A percentile compares a stretch with the other conserved stretches of the same genome.
phyloP scores from a whole-genome alignment of 768 basidiomycete genomes.

The Tephrocybe rancida region DNA sequence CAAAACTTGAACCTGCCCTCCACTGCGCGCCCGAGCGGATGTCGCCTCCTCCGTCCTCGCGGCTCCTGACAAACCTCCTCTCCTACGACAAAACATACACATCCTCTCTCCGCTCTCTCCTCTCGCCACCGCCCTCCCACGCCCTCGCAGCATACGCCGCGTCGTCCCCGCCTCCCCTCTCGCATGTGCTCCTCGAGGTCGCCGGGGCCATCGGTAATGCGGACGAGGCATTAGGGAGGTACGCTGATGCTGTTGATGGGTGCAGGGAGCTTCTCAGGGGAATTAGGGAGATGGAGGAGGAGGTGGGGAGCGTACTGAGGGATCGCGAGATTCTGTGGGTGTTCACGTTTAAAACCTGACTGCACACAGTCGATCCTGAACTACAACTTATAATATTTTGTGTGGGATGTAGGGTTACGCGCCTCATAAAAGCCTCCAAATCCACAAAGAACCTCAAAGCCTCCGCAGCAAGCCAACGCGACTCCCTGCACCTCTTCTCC shows the following conservation, averaged over 20 bases:
- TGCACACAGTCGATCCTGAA: neutral
- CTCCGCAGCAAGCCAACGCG: conserved; percentile 32
- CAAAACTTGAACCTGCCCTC: too few relatives aligned
- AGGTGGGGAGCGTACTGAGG: conserved; percentile 66
- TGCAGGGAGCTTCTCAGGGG: conserved; percentile 64
- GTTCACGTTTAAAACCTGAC: neutral
- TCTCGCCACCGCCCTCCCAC: conserved; percentile 61
- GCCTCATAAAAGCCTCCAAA: conserved; percentile 79
- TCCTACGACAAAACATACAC: conserved; percentile 72
- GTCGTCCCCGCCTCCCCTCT: conserved; percentile 57
- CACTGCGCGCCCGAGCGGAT: too few relatives aligned
- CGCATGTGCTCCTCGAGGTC: conserved; percentile 57
- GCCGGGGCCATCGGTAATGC: conserved; percentile 61
- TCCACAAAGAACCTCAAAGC: conserved; percentile 41
- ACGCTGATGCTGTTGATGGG: conserved; percentile 59
- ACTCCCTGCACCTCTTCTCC: conserved; percentile 32
- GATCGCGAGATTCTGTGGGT: conserved; percentile 85
- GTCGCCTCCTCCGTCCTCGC: too few relatives aligned
- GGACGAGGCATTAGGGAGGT: conserved; percentile 68
- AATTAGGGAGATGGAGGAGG: conserved; percentile 72
- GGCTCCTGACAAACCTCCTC: conserved; percentile 70
- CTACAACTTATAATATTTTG: neutral
- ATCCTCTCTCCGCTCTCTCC: conserved; percentile 56
- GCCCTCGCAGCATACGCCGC: conserved; percentile 76
- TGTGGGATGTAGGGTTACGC: conserved; percentile 72